Percentiles rank a stretch among this genome's conserved stretches.
Conservation (phyloP, 2,329 filamentous ascomycete species). For the Talaromyces sp. region DNA sequence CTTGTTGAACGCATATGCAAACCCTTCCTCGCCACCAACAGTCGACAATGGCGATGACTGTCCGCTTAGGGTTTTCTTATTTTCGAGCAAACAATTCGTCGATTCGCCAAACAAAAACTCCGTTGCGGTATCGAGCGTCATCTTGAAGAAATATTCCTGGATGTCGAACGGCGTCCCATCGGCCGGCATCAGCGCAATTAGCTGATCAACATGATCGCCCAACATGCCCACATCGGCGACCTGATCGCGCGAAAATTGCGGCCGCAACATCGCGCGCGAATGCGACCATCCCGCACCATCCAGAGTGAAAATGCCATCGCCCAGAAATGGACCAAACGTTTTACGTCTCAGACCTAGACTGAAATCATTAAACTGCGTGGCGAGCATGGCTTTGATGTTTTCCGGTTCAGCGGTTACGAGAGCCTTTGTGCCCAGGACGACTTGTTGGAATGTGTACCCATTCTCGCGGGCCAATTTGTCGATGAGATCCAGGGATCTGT, state of each 20-base stretch:
- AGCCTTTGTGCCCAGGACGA: not conserved
- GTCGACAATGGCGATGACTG: not conserved
- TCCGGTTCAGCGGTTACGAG: slow-evolving; percentile 19
- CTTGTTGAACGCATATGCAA: slow-evolving; percentile 14
- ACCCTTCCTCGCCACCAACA: slow-evolving; percentile 9
- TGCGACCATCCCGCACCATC: slow-evolving; percentile 68
- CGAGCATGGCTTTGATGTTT: slow-evolving; percentile 17
- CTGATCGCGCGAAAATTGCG: slow-evolving; percentile 39
- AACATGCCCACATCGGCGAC: slow-evolving; percentile 57
- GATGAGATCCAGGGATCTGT: not conserved
- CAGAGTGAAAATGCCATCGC: slow-evolving; percentile 57
- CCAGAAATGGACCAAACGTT: slow-evolving; percentile 12
- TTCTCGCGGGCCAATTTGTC: not conserved
- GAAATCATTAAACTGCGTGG: slow-evolving; percentile 18
- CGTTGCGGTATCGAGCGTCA: slow-evolving; percentile 65
- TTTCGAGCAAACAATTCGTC: slow-evolving; percentile 37
- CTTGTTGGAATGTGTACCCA: slow-evolving; percentile 13
- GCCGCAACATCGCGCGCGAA: slow-evolving; percentile 12
- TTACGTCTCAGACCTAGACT: slow-evolving; percentile 30
- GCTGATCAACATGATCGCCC: slow-evolving; percentile 57
- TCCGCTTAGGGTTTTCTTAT: no score
- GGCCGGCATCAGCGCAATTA: slow-evolving; percentile 62
- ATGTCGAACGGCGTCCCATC: slow-evolving; percentile 59
- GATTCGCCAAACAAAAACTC: slow-evolving; percentile 65
- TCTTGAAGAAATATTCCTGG: slow-evolving; percentile 60